Evolutionary conservation across 257 asterid genomes (phyloP).

Genomic region (Leptodermis oblonga): DNA sequence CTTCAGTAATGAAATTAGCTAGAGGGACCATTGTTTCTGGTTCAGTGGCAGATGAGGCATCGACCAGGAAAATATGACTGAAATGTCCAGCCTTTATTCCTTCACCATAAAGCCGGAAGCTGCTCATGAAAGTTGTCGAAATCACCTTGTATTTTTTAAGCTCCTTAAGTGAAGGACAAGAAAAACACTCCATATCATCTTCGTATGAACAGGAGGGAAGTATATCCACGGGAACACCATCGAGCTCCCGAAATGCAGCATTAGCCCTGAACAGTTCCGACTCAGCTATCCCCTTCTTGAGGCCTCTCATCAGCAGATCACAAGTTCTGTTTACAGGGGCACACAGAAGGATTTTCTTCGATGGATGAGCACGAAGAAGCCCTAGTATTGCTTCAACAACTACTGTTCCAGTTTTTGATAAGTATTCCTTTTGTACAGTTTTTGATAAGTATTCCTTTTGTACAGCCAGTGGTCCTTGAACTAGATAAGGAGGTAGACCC

Average conservation of each 20-base stretch:
- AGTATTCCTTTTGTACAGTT: too few species aligned
- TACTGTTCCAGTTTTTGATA: conserved; percentile 3
- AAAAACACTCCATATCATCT: conserved; percentile 12
- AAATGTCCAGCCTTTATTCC: conserved; percentile 23
- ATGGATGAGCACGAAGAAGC: conserved; percentile 8
- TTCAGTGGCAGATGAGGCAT: conserved; percentile 27
- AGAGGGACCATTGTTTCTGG: conserved; percentile 24
- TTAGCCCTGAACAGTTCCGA: conserved; percentile 26
- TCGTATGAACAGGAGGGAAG: conserved; percentile 18
- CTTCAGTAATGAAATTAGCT: conserved; percentile 12
- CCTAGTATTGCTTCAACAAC: conserved; percentile 11
- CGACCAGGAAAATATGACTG: conserved; percentile 26
- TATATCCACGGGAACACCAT: conserved; percentile 25
- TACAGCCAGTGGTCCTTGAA: conserved; percentile 17
- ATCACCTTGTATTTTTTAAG: conserved; percentile 14
- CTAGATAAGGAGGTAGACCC: conserved; percentile 26
- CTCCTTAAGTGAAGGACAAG: conserved; percentile 15
- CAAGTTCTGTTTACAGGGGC: conserved; percentile 25
- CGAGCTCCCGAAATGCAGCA: conserved; percentile 29
- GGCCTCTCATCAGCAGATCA: conserved; percentile 22
- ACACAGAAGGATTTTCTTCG: conserved; percentile 21
- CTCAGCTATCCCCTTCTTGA: conserved; percentile 15
- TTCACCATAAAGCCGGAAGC: conserved; percentile 16
- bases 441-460: background rate
- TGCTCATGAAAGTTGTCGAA: conserved; percentile 20